Base-by-base conservation (phyloP, 345 rosid genomes). In the Euphorbia peplus region DNA sequence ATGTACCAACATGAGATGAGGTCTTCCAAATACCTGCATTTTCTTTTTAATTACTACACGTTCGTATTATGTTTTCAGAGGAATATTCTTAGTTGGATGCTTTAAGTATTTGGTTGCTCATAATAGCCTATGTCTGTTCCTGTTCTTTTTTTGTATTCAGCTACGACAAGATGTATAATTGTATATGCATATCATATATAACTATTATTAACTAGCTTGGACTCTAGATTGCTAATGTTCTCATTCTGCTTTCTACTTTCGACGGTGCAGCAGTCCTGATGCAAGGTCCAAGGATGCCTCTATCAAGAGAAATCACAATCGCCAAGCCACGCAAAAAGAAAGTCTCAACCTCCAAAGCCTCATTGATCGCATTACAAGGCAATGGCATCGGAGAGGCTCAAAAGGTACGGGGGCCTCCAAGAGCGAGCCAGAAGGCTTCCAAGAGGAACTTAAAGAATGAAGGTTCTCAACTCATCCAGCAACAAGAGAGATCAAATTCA, bases 401-500 rank as follows among this genome's bases (percentile, higher is more conserved):
- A 25, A 81, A 51, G 41, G 60, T 68, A 10, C 78, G 66, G 73
- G 80, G 67, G 7, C 64, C 75, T 61, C 58, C 37, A 42, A 68
- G 75, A 75, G 69, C 68, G 14, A 79, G 72, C 32, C 71, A 73
- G 65, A 90, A 81, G 67, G 19, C 73, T 46, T 77, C 87, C 24
- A 77, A 80, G 70, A 73, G 76, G 83, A 89, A 52, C 75, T 60
- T 60, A 57, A 75, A 82, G 71, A 81, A 66, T 0, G 86, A 83
- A 47, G 75, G 74, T 32, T 73, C 87, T 61, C 82, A 90, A 11
- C 44, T 76, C 35, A 77, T 85, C 35, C 83, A 80, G 48, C 93
- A 86, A 56, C 80, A 69, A 3, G 93, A 90, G 77, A 77, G 86
- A 70, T 83, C 85, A 29, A 84, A 83, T 65, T 89, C 95, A 18